Evolutionary conservation across 1,284 basidiomycete genomes (phyloP).

Genomic region (Irpex lacteus): DNA sequence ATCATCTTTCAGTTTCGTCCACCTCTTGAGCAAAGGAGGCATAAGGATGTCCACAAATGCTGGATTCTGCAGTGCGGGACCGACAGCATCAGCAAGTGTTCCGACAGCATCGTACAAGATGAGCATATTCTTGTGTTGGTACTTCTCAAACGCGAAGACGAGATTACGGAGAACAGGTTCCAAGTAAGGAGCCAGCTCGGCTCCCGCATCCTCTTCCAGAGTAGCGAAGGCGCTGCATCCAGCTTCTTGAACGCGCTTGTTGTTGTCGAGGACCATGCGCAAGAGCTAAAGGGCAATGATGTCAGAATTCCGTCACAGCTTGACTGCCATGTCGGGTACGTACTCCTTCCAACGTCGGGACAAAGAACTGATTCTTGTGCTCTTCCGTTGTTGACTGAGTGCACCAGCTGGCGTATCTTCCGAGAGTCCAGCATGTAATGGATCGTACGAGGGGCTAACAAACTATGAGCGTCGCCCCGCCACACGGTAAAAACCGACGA

Average conservation of each 20-base stretch:
- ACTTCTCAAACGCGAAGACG: constrained; percentile 95
- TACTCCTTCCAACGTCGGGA: constrained; percentile 98
- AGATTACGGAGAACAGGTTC: constrained; percentile 94
- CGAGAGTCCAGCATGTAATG: constrained; percentile 99
- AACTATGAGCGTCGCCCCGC: background rate
- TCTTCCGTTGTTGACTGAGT: constrained; percentile 80
- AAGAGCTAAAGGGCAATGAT: constrained; percentile 60
- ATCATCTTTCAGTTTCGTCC: constrained; percentile 86
- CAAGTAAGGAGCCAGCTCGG: constrained; percentile 88
- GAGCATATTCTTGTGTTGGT: constrained; percentile 99
- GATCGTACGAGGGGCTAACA: constrained; percentile 90
- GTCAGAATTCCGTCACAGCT: background rate
- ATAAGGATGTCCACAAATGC: constrained; percentile 93
- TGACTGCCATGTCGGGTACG: constrained; percentile 33
- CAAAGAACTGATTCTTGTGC: constrained; percentile 88
- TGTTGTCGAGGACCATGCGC: constrained; percentile 97
- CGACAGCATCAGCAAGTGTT: constrained; percentile 96
- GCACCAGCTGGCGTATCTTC: constrained; percentile 98
- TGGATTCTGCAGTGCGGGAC: constrained; percentile 81
- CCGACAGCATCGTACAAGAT: constrained; percentile 98
- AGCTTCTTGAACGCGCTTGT: constrained; percentile 99
- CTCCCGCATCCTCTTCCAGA: constrained; percentile 95
- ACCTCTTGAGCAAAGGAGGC: constrained; percentile 90
- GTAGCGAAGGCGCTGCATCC: constrained; percentile 99
- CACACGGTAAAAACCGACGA: background rate